These are phyloP conservation scores for Alnus rubra DNA, from an alignment of 306 rosid species.

Conservation along the genomic window DNA sequence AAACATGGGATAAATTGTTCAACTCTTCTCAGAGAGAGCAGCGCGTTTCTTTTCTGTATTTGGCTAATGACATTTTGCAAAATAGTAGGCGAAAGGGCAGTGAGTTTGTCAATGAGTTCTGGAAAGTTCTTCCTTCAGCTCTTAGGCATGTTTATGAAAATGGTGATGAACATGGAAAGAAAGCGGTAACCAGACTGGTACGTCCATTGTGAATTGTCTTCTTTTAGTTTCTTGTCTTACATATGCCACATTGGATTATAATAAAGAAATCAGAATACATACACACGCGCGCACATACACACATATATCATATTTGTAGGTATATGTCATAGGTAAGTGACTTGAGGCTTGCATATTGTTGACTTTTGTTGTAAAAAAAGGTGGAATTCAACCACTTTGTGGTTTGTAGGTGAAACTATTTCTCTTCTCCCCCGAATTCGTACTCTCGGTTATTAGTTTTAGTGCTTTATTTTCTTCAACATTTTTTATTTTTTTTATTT, in stretches of 20 bases:
- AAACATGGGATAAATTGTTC: conserved; percentile 83
- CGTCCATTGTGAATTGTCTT: conserved; percentile 26
- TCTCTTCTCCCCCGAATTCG: background rate
- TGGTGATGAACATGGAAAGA: conserved; percentile 68
- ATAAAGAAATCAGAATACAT: conserved; percentile 12
- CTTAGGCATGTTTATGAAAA: conserved; percentile 63
- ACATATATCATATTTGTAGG: no score
- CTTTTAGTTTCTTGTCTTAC: conserved; percentile 14
- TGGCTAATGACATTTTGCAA: conserved; percentile 92
- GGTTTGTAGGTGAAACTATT: background rate
- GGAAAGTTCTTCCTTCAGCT: conserved; percentile 88
- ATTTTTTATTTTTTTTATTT: no score
- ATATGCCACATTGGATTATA: conserved; percentile 9
- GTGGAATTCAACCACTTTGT: background rate
- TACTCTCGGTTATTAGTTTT: no score
- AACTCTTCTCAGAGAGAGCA: conserved; percentile 76
- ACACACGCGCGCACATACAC: background rate
- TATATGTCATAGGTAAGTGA: background rate
- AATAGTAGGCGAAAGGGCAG: conserved; percentile 90
- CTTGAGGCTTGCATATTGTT: background rate
- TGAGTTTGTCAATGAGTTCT: conserved; percentile 89
- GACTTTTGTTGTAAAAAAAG: background rate
- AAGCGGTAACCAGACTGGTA: conserved; percentile 74
- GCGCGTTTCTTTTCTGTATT: conserved; percentile 67
- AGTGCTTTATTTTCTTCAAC: background rate